Percentiles rank a stretch among this genome's conserved stretches.
Conservation (phyloP, 192 early-diverging fungal species). For the Obelidium mucronatum region DNA sequence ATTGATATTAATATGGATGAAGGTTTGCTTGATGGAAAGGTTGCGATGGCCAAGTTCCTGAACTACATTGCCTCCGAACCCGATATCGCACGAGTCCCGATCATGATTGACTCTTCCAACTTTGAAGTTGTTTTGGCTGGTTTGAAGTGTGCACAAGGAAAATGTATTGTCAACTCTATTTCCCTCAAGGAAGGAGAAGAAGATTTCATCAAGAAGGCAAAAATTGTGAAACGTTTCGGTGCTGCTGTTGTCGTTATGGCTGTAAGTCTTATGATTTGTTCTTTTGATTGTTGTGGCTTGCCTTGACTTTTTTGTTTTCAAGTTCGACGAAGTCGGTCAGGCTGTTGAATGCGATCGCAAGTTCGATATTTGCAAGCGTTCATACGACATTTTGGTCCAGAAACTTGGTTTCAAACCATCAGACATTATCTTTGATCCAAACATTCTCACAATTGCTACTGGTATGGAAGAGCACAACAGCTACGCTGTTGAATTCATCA, state of each 20-base stretch:
- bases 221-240: constrained; percentile 87
- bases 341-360: constrained; percentile 86
- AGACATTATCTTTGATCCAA: constrained; percentile 90
- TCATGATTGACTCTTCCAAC: constrained; percentile 98
- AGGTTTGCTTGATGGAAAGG: constrained; percentile 92
- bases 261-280: constrained; percentile 48
- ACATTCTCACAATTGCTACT: constrained; percentile 95
- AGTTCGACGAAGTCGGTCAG: constrained; percentile 94
- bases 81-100: constrained; percentile 83
- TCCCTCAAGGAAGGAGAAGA: constrained; percentile 93
- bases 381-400: constrained; percentile 88
- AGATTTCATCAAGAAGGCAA: constrained; percentile 92
- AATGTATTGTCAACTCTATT: constrained; percentile 98
- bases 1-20: constrained; percentile 98
- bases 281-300: constrained; percentile 5
- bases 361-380: constrained; percentile 87
- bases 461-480: constrained; percentile 98
- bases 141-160: constrained; percentile 95
- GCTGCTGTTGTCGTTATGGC: constrained; percentile 98
- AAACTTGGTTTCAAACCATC: constrained; percentile 84
- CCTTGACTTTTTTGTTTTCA: not conserved
- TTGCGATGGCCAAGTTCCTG: constrained; percentile 92
- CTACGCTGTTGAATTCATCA: constrained; percentile 94
- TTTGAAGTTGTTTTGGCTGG: constrained; percentile 97
- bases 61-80: constrained; percentile 96